A percentile compares a stretch with the other conserved stretches of the same genome.
phyloP scores from a whole-genome alignment of 768 basidiomycete species.

The Antrodiella citrinella region DNA sequence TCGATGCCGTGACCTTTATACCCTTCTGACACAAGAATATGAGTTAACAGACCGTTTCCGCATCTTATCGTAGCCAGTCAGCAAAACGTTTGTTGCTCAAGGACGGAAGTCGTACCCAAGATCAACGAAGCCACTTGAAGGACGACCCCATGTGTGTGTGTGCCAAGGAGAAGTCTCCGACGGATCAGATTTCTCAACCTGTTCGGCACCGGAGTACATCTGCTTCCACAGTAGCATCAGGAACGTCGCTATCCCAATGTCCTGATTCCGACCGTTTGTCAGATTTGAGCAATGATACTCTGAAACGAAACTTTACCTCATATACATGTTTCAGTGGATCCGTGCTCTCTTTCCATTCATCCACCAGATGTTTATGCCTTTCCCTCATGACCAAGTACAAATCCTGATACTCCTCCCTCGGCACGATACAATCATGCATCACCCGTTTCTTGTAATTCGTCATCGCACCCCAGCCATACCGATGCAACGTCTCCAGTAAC shows the following conservation, averaged over 20 bases:
- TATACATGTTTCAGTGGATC: constrained; percentile 89
- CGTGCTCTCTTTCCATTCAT: constrained; percentile 73
- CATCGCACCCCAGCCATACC: constrained; percentile 83
- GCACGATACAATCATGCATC: constrained; percentile 70
- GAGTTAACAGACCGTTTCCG: constrained; percentile 88
- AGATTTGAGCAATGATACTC: neutral
- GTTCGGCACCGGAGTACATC: constrained; percentile 38
- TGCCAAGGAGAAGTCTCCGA: too few relatives aligned
- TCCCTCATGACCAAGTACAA: constrained; percentile 83
- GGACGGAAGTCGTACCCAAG: constrained; percentile 52
- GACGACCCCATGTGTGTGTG: constrained; percentile 58
- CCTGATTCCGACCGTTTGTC: constrained; percentile 34
- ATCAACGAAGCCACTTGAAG: constrained; percentile 82
- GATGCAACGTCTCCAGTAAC: constrained; percentile 74
- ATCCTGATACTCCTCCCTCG: constrained; percentile 80
- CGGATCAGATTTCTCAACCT: too few relatives aligned
- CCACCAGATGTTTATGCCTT: constrained; percentile 67
- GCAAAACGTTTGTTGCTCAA: neutral
- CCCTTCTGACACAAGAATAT: constrained; percentile 79
- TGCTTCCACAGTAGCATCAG: constrained; percentile 88
- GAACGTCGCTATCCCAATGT: constrained; percentile 92
- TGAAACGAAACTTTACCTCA: constrained; percentile 42
- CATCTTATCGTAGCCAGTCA: constrained; percentile 36
- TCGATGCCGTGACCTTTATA: constrained; percentile 83
- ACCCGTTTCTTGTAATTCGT: constrained; percentile 85